Conservation (phyloP, 208 protist species). For the Trichomonas gallinae region DNA sequence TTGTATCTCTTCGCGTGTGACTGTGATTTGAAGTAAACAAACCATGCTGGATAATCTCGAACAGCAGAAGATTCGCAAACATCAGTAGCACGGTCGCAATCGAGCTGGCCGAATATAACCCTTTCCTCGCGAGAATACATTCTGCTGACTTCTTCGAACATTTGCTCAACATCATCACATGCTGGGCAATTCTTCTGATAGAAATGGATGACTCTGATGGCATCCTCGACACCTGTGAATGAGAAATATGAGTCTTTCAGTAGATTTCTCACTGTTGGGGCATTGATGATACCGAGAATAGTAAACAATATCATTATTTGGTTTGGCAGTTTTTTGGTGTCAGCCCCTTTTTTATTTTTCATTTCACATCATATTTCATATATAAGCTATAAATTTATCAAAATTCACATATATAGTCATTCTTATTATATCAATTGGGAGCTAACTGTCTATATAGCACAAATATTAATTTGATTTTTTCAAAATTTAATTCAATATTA, state of each 20-base stretch:
- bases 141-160: not conserved
- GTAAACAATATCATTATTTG: not conserved
- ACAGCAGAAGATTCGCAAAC: not conserved
- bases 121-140: not conserved
- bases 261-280: not conserved
- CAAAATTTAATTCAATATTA: too few species aligned
- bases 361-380: too few species aligned
- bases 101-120: not conserved
- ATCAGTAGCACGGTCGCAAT: not conserved
- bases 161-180: not conserved
- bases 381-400: too few species aligned
- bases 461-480: too few species aligned
- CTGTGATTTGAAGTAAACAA: not conserved
- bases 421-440: too few species aligned
- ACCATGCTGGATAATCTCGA: not conserved
- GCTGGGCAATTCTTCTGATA: constrained; percentile 7
- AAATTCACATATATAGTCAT: too few species aligned
- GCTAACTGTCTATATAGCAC: too few species aligned
- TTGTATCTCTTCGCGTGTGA: not conserved
- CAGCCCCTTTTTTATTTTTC: too few species aligned
- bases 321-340: not conserved
- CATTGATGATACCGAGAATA: not conserved
- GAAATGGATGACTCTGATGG: not conserved
- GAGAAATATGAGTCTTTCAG: not conserved
- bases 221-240: not conserved